Evolutionary conservation across 2,329 filamentous ascomycete genomes (phyloP), one percentile per base, ranked within the genome.

Genomic region (Ophiostoma pallidulum): DNA sequence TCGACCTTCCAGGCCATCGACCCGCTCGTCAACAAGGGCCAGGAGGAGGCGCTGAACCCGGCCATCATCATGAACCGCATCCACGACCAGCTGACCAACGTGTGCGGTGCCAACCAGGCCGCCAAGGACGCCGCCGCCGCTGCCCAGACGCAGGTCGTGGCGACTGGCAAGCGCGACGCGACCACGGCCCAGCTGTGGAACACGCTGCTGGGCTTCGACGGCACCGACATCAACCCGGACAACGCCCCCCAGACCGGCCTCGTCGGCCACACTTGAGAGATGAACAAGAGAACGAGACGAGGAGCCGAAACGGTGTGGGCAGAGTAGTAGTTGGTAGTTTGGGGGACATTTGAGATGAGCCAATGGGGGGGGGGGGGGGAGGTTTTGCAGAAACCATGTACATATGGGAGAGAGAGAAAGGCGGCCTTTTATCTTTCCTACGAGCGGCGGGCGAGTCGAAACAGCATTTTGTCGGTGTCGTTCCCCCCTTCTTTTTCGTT

Each of bases 51-150:
- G 9, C 69, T 84, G 39, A 84, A 85, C 74, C 80, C 80, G 48
- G 76, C 77, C 67, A 85, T 85, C 69, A 85, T 85, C 69, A 82
- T 79, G 60, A 84, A 82, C 71, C 75, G 79, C 52, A 78, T 85
- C 62, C 80, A 78, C 64, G 80, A 85, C 63, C 78, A 84, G 66
- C 71, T 85, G 50, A 72, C 64, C 59, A 84, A 83, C 64, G 77
- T 80, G 32, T 85, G 81, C 65, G 66, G 68, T 32, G 80, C 80
- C 45, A 80, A 78, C 59, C 69, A 66, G 22, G 78, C 75, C 4
- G 81, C 79, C 46, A 69, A 75, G 54, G 60, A 69, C 13, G 68
- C 71, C 6, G 81, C 76, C 62, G 56, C 62, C 41, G 62, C 64
- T 20, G 79, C 77, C 3, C 67, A 80, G 64, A 66, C 72, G 7